Percentiles rank a stretch among this genome's conserved stretches.
Evolutionary conservation across 805 yeast genomes (phyloP).

Genomic region (Candida insectalens): DNA sequence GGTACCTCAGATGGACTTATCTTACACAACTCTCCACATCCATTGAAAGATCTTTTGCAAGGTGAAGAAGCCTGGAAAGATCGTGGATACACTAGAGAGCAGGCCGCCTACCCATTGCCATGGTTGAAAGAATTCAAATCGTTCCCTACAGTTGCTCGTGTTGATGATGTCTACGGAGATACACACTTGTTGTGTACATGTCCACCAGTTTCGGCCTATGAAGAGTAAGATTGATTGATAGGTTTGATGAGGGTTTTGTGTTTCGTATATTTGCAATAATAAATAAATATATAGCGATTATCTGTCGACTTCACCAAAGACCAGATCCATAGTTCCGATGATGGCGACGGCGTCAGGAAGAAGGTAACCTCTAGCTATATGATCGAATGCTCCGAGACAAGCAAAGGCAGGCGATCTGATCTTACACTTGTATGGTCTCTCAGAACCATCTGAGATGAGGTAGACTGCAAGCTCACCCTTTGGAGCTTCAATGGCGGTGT

Average conservation of each 20-base stretch:
- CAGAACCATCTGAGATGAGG: constrained; percentile 81
- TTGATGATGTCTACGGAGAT: constrained; percentile 94
- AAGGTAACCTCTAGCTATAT: constrained; percentile 76
- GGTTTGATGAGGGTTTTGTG: neutral
- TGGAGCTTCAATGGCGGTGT: constrained; percentile 88
- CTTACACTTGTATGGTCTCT: constrained; percentile 87
- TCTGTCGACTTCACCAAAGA: constrained; percentile 92
- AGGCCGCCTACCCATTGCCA: constrained; percentile 89
- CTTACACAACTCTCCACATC: constrained; percentile 88
- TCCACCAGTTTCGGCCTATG: constrained; percentile 43
- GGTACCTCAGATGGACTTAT: constrained; percentile 61
- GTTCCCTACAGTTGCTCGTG: constrained; percentile 93
- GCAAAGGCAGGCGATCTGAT: constrained; percentile 94
- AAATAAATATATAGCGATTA: constrained; percentile 21
- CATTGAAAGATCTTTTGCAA: constrained; percentile 64
- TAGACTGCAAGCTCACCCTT: constrained; percentile 93
- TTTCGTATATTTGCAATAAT: too few species aligned
- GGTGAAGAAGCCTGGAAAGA: constrained; percentile 65
- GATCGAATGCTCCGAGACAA: constrained; percentile 82
- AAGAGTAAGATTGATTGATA: neutral
- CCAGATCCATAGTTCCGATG: constrained; percentile 92
- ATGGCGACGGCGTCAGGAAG: constrained; percentile 90
- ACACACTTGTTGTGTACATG: constrained; percentile 89
- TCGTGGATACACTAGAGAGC: constrained; percentile 85
- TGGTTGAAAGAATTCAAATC: constrained; percentile 66